Evolutionary conservation across 495 filamentous ascomycete genomes (phyloP), one percentile per base, ranked within the genome.

Genomic region (Cercophora samala): DNA sequence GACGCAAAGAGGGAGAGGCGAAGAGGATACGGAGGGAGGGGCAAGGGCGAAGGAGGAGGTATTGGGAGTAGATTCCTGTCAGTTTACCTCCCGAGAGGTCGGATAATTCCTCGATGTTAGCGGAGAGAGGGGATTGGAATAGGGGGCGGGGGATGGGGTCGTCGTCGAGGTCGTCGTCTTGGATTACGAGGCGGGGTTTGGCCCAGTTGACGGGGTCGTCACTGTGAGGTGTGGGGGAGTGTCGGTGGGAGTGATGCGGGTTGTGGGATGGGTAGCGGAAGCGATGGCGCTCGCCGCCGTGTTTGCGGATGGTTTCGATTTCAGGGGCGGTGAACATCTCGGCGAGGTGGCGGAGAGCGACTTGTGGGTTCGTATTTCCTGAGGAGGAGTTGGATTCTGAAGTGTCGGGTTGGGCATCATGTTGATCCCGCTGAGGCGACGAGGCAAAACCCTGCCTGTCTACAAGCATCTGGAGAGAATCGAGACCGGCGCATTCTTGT

Each of bases 11-110:
- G 4, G 88, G 87, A 5, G 86, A 88, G 54, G 86, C 83, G 77
- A 90, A 90, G n/a, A 90, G 81, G 66, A 89, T 85, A 24, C 84
- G 82, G 4, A 90, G 78, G 64, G 78, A 85, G 3, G 88, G 88
- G 65, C 80, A 79, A 0, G 88, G 87, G 1, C 87, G 84, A 54
- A 90, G 78, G 61, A 89, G 81, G 37, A 90, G 79, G 71, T 88
- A 90, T 70, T 89, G 76, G 37, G 85, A 74, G 68, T 84, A 84
- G n/a, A 82, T 72, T 9, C 81, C 80, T 19, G 73, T 70, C 11
- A 82, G 67, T 58, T 72, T 72, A 22, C 78, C 75, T 29, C 68
- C 70, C 5, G 70, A 58, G 6, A 64, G 51, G 62, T 55, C 54
- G 37, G 58, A 62, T 18, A 56, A 6, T 21, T 51, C 29, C 5